Percentiles rank a stretch among this genome's conserved stretches.
Evolutionary conservation across 768 basidiomycete species (phyloP).

Genomic region (Mycena galopus): DNA sequence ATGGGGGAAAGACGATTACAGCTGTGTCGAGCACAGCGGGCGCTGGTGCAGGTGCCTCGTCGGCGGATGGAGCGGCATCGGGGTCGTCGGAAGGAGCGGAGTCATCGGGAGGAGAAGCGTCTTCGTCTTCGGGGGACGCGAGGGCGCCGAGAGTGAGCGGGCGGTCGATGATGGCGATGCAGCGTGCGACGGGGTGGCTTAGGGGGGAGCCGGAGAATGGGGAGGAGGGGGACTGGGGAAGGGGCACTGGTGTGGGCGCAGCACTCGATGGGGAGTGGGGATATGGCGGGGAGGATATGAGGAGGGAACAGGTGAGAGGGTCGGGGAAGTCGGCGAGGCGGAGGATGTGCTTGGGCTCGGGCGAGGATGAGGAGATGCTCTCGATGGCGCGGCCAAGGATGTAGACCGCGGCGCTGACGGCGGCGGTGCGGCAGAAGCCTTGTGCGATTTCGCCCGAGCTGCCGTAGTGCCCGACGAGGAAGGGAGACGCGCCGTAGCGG

Average conservation of each 20-base stretch:
- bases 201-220: conserved; percentile 17
- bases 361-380: conserved; percentile 38
- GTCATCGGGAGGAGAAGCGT: background rate
- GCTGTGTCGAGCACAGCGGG: conserved; percentile 65
- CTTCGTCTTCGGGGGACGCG: conserved; percentile 37
- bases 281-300: conserved; percentile 64
- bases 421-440: conserved; percentile 89
- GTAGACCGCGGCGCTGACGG: conserved; percentile 83
- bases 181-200: conserved; percentile 53
- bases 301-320: conserved; percentile 63
- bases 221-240: conserved; percentile 4
- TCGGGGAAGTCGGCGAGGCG: conserved; percentile 74
- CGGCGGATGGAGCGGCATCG: background rate
- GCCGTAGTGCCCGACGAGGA: conserved; percentile 95
- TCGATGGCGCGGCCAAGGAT: conserved; percentile 70
- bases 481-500: conserved; percentile 85
- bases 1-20: conserved; percentile 83
- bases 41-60: background rate
- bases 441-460: conserved; percentile 93
- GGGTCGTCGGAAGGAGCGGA: conserved; percentile 22
- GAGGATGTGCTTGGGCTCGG: conserved; percentile 55
- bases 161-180: conserved; percentile 64
- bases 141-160: conserved; percentile 41
- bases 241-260: conserved; percentile 37
- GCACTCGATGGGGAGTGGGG: conserved; percentile 19